Conservation (phyloP, 2,329 filamentous ascomycete genomes). For the Purpureocillium lavendulum region DNA sequence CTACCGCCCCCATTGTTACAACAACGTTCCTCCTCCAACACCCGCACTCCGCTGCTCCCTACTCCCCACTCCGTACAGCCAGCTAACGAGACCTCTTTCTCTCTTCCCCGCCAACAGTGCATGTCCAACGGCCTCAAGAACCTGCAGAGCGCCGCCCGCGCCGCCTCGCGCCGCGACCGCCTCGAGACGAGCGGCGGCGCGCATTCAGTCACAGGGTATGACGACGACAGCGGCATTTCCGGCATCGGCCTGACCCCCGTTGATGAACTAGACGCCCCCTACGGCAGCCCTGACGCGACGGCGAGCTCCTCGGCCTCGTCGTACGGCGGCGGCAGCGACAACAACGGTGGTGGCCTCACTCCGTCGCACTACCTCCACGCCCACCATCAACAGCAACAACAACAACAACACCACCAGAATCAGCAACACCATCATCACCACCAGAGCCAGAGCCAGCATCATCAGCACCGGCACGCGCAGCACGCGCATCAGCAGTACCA, state of each 20-base stretch:
- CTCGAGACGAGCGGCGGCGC: conserved; percentile 32
- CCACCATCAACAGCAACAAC: neutral
- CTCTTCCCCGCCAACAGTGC: conserved; percentile 36
- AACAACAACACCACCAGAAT: too few species aligned
- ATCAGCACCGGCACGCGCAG: conserved; percentile 16
- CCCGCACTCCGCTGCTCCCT: too few species aligned
- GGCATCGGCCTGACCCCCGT: conserved; percentile 49
- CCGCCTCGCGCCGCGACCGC: conserved; percentile 57
- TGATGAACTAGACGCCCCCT: conserved; percentile 50
- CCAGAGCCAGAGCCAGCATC: conserved; percentile 17
- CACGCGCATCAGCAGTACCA: neutral
- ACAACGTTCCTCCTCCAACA: too few species aligned
- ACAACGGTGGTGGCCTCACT: too few species aligned
- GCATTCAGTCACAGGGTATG: conserved; percentile 35
- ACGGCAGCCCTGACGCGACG: conserved; percentile 43
- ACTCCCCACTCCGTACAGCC: too few species aligned
- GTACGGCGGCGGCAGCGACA: conserved; percentile 9
- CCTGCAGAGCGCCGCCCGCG: conserved; percentile 60
- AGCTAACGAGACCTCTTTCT: too few species aligned
- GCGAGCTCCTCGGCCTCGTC: conserved; percentile 26
- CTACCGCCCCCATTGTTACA: too few species aligned
- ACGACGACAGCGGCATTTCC: conserved; percentile 66
- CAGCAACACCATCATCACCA: conserved; percentile 15
- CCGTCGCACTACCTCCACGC: conserved; percentile 1
- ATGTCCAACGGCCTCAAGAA: conserved; percentile 81